Evolutionary conservation across 495 filamentous ascomycete species (phyloP), one percentile per base, ranked within the genome.

Genomic region (Aspergillus bertholletiae): DNA sequence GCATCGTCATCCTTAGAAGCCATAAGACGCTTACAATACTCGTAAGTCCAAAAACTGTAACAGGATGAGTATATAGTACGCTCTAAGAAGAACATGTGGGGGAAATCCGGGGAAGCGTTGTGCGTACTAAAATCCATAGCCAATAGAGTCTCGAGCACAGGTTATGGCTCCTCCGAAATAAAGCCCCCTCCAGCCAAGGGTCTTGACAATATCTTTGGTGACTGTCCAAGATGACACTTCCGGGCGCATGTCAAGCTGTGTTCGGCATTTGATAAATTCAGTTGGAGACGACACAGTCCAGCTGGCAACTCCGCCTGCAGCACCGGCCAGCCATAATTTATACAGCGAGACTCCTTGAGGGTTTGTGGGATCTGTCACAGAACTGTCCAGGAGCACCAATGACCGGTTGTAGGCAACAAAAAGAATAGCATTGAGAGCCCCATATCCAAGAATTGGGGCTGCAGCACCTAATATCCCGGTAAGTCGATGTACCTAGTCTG

Each of bases 51-150:
- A 68, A 96, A 96, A 66, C 84, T 86, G 55, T 39, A 20, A 8
- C 2, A 7, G 8, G 3, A 46, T 52, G 9, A 17, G 56, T 63
- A 51, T 59, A 48, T 57, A 22, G 34, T 53, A 59, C 47, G 50
- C 55, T 53, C 45, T 53, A 54, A 37, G 34, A 39, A 27, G 40
- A 8, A 11, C 5, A 18, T 5, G 46, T 47, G 45, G 35, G 28
- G 49, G 17, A 43, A 43, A 61, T 39, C 49, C 15, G 58, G 60
- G 47, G 54, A 51, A 58, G 46, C 30, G n/a, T 22, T 40, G 52
- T 57, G 55, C 80, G 58, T 80, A 87, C 84, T 96, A 96, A 64
- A 96, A 96, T 3, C 92, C 92, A 67, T 95, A 96, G 18, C 92
- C 92, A 53, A 96, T 80, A 52, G 85, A 84, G 70, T 96, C 92